Evolutionary conservation across 2,329 filamentous ascomycete genomes (phyloP), one percentile per base, ranked within the genome.

Genomic region (Lasiodiplodia theobromae): DNA sequence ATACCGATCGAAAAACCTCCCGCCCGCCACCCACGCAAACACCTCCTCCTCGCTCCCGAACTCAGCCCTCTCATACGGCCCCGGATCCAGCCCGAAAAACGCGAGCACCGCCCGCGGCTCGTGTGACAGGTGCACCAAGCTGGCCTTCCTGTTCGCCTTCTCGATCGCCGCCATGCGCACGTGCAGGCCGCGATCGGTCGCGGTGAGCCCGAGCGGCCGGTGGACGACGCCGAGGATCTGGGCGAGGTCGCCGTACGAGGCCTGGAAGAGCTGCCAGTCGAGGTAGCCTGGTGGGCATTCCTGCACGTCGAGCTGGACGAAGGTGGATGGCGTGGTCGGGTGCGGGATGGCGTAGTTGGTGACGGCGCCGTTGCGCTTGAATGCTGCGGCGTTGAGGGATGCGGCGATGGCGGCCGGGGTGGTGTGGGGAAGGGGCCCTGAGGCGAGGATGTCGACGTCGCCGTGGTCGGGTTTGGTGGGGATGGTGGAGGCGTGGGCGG

Each of bases 211-310:
- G 44, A 88, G 86, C 0, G 85, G 86, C 0, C 89, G 85, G 70
- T 92, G 87, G 10, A 84, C 86, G 21, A 86, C 83, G 5, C 91
- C 90, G 0, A 95, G 75, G 10, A 89, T 84, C 69, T 87, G 91
- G 85, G 89, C 89, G 2, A 88, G 74, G 72, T 95, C 92, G n/a
- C 91, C 90, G 72, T 95, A 92, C 0, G 87, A 86, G 49, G 90
- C 84, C 71, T 88, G 88, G 79, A 94, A 93, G 3, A 87, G 78
- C 47, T 85, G 83, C 91, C 92, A 95, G 37, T 81, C 70, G 86
- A 84, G 66, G 0, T 79, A 71, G 1, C 77, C 76, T 1, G 65
- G 67, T 4, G 70, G 71, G 68, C 85, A 88, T 28, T 90, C 76
- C 37, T 87, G 84, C 1, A 95, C 76, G 74, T 96, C 92, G 31